Evolutionary conservation across 495 filamentous ascomycete genomes (phyloP).

Genomic region (Penicillium taxi): DNA sequence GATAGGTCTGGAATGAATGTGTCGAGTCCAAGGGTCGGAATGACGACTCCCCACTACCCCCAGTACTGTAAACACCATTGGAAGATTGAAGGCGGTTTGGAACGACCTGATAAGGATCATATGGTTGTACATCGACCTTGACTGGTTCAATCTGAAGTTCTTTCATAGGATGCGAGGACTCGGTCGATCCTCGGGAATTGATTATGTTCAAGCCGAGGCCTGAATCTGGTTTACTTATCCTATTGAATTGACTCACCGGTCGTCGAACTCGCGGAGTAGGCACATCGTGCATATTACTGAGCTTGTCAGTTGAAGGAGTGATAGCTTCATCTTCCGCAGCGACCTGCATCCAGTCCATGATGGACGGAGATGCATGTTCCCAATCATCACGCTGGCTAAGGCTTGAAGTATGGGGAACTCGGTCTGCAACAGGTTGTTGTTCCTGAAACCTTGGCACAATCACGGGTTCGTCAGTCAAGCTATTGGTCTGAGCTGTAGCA

Average conservation of each 20-base stretch:
- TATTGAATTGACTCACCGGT: not conserved
- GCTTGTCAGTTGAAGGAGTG: conserved; percentile 14
- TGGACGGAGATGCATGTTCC: conserved; percentile 49
- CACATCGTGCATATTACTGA: conserved; percentile 4
- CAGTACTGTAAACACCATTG: conserved; percentile 51
- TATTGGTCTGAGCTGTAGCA: conserved; percentile 15
- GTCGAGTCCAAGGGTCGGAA: conserved; percentile 27
- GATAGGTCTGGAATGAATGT: conserved; percentile 30
- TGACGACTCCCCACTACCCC: conserved; percentile 36
- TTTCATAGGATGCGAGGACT: no score
- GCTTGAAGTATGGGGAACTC: conserved; percentile 31
- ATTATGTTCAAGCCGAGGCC: conserved; percentile 31
- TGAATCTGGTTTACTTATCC: conserved; percentile 6
- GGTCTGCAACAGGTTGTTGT: conserved; percentile 11
- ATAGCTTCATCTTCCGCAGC: conserved; percentile 33
- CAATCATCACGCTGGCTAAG: conserved; percentile 43
- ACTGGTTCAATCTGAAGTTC: no score
- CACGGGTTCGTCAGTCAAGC: conserved; percentile 32
- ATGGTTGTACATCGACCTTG: no score
- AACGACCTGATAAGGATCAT: not conserved
- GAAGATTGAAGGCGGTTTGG: conserved; percentile 34
- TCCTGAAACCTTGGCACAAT: conserved; percentile 25
- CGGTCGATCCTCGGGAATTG: no score
- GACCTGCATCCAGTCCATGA: conserved; percentile 48
- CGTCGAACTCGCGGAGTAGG: conserved; percentile 17